Percentiles rank a stretch among this genome's conserved stretches.
Conservation (phyloP, 352 stramenopile species). For the Elongisporangium senticosum region DNA sequence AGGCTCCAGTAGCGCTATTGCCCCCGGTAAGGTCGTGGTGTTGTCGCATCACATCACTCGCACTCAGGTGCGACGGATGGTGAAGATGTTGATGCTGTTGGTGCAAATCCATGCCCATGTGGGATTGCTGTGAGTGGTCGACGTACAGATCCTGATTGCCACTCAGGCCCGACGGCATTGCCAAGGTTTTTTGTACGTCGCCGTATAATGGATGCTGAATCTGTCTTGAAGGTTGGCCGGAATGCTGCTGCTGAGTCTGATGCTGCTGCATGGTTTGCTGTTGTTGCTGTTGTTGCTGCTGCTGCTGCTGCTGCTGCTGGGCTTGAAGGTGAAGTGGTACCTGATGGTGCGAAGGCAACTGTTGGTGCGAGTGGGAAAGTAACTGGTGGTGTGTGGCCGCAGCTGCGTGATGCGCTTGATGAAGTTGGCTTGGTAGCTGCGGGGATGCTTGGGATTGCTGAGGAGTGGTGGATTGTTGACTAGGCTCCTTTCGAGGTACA, state of each 20-base stretch:
- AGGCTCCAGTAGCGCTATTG: conserved; percentile 3
- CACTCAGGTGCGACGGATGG: conserved; percentile 9
- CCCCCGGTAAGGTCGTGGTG: conserved; percentile 19
- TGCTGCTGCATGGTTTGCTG: conserved; percentile 13
- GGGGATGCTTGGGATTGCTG: conserved; percentile 3
- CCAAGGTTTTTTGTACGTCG: conserved; percentile 43
- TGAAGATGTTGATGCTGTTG: conserved; percentile 15
- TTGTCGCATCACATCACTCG: conserved; percentile 32
- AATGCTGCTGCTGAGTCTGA: conserved; percentile 32
- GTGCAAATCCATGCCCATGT: conserved; percentile 51
- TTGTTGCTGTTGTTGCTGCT: conserved; percentile 37
- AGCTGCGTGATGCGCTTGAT: conserved; percentile 10
- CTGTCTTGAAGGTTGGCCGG: conserved; percentile 16
- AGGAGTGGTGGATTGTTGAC: conserved; percentile 8
- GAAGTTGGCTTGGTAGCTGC: conserved; percentile 10
- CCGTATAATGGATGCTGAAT: conserved; percentile 53
- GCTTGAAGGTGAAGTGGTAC: conserved; percentile 5
- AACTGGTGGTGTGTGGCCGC: not conserved
- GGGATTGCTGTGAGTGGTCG: conserved; percentile 32
- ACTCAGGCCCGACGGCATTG: conserved; percentile 35
- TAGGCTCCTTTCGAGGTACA: conserved; percentile 8
- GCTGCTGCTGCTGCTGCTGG: conserved; percentile 25
- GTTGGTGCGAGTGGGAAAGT: conserved; percentile 21
- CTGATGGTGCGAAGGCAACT: conserved; percentile 28
- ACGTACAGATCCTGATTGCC: conserved; percentile 39